A percentile compares a stretch with the other conserved stretches of the same genome.
phyloP scores from a whole-genome alignment of 805 yeast species.

The Yamadazyma sp. region DNA sequence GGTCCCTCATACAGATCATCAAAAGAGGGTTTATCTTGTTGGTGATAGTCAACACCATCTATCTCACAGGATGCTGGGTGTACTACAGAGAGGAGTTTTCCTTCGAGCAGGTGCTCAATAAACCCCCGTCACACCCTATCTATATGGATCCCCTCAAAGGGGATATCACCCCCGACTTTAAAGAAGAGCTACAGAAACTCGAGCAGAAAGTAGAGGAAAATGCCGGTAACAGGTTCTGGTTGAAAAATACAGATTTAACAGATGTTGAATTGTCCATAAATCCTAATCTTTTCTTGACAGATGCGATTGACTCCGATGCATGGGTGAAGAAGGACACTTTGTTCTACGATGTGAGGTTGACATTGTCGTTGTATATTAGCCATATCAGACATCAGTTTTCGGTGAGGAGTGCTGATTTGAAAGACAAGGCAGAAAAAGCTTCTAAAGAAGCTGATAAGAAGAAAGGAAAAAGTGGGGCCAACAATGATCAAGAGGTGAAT shows the following conservation, averaged over 20 bases:
- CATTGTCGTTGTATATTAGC: conserved; percentile 45
- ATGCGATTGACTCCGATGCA: conserved; percentile 15
- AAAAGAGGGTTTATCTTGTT: conserved; percentile 12
- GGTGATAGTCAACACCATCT: conserved; percentile 15
- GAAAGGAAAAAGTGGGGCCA: too few relatives aligned
- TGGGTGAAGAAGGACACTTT: conserved; percentile 22
- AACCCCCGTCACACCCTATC: conserved; percentile 1
- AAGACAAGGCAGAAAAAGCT: too few relatives aligned
- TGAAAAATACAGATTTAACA: conserved; percentile 22
- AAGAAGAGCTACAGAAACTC: conserved; percentile 12
- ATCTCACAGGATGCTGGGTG: conserved; percentile 14
- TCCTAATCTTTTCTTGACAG: conserved; percentile 17
- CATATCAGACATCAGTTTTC: conserved; percentile 11
- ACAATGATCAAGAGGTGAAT: background rate
- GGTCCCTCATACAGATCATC: conserved; percentile 8
- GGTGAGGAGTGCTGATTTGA: too few relatives aligned
- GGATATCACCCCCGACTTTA: conserved; percentile 13
- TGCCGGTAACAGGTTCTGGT: conserved; percentile 23
- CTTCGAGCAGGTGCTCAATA: conserved; percentile 3
- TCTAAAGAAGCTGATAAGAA: too few relatives aligned
- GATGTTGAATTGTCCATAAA: conserved; percentile 16
- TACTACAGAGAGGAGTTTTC: conserved; percentile 12
- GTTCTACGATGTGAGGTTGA: conserved; percentile 53
- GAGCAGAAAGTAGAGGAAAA: conserved; percentile 20
- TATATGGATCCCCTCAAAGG: conserved; percentile 10